A percentile compares a stretch with the other conserved stretches of the same genome.
Conservation (phyloP, 306 rosid genomes). For the Styphnolobium japonicum region DNA sequence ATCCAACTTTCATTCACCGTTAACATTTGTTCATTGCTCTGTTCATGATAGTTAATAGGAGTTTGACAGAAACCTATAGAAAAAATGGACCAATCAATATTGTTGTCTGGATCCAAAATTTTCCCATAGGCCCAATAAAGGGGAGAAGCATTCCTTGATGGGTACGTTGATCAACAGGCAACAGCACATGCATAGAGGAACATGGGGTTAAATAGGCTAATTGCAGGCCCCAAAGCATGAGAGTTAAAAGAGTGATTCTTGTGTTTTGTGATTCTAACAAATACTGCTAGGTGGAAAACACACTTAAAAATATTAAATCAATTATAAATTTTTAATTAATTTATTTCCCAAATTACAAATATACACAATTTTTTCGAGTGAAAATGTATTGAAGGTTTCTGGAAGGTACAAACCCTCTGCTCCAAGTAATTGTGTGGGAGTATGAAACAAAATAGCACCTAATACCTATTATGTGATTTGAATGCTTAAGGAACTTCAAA, state of each 20-base stretch:
- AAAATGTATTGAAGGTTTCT: neutral
- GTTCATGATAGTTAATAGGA: neutral
- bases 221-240: neutral
- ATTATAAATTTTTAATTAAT: neutral
- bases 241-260: neutral
- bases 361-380: neutral
- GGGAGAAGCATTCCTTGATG: neutral
- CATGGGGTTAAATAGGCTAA: neutral
- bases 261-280: neutral
- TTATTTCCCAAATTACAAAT: neutral
- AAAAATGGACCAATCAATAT: neutral
- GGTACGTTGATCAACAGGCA: neutral
- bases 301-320: neutral
- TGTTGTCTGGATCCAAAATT: constrained; percentile 16
- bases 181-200: neutral
- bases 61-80: neutral
- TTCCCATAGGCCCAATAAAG: constrained; percentile 13
- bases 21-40: neutral
- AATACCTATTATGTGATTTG: neutral
- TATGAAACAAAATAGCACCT: neutral
- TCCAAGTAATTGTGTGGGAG: neutral
- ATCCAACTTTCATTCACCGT: neutral
- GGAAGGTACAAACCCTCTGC: neutral
- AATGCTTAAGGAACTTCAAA: neutral
- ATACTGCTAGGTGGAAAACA: neutral